Base-by-base conservation (phyloP, 768 basidiomycete species). In the Lentinula boryana region DNA sequence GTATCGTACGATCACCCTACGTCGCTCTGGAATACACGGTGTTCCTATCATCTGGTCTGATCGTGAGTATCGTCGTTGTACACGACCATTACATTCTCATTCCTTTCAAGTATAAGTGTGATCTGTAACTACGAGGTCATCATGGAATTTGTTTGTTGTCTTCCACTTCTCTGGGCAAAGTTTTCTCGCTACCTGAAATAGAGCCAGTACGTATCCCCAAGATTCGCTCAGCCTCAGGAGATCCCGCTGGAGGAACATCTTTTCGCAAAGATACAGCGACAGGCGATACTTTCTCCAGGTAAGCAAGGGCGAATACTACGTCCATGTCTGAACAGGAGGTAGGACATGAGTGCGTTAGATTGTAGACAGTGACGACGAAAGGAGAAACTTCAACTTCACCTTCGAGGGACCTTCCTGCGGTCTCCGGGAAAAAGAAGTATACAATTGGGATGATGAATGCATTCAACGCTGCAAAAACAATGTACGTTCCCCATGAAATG, bases 341-440 rank as follows among this genome's bases (percentile, higher is more conserved):
- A 40, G 27, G 1, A 27, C 58, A 53, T 18, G 27, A 27, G 27
- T 27, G 27, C 27, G 27, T 27, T 27, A 27, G 27, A 27, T 27
- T 27, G 27, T 27, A 27, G 27, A 27, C 27, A 27, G 27, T 27
- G 6, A 9, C 23, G 40, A 53, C 9, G 8, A 38, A 15, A 52
- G 51, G 44, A 44, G 38, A 7, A 32, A 32, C 9, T 27, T 7
- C 13, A 6, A 46, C 31, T 64, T 5, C 60, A 72, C 74, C 83
- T 72, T 85, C 84, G 15, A 85, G 69, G 0, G 83, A 84, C 46
- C 82, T 79, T 27, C 83, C 81, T 16, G 83, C 79, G 3, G 84
- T 86, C 71, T 85, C 84, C 62, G 76, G 84, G 72, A 85, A 84
- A 72, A 82, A 85, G 54, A 84, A 66, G 66, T 85, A 86, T 3